Evolutionary conservation across 2,329 filamentous ascomycete genomes (phyloP).

Genomic region (Geosmithia putterillii): DNA sequence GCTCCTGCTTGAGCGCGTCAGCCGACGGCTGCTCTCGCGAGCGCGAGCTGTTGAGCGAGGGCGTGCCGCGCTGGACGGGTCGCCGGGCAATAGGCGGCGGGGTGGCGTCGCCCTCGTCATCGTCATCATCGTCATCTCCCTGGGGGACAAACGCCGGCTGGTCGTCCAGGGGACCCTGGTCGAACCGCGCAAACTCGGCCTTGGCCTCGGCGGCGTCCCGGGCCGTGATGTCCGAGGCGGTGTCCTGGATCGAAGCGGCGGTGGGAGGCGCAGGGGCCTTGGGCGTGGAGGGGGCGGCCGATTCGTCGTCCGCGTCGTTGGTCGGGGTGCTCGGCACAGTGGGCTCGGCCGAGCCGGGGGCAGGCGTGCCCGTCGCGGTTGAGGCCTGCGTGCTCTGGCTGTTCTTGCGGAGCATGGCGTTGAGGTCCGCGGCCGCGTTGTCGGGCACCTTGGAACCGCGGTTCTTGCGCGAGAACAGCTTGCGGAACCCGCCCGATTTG

Average conservation of each 20-base stretch:
- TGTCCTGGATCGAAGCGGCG: background rate
- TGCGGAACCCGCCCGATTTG: constrained; percentile 42
- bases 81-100: constrained; percentile 37
- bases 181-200: constrained; percentile 56
- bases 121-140: constrained; percentile 30
- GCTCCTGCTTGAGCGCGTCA: constrained; percentile 26
- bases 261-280: background rate
- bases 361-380: background rate
- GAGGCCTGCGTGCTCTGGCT: constrained; percentile 1
- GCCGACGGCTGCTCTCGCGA: too few species aligned
- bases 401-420: constrained; percentile 28
- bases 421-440: constrained; percentile 37
- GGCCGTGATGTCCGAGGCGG: constrained; percentile 33
- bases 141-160: constrained; percentile 74
- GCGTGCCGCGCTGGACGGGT: constrained; percentile 4
- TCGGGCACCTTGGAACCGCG: constrained; percentile 43
- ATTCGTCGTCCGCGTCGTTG: background rate
- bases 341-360: background rate
- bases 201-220: constrained; percentile 46
- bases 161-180: constrained; percentile 78
- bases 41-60: constrained; percentile 3
- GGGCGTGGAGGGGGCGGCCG: background rate
- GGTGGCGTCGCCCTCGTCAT: constrained; percentile 28
- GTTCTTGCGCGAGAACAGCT: constrained; percentile 55
- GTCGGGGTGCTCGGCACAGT: background rate